Evolutionary conservation across 2,329 filamentous ascomycete genomes (phyloP), one percentile per base, ranked within the genome.

Genomic region (Neoscytalidium dimidiatum): DNA sequence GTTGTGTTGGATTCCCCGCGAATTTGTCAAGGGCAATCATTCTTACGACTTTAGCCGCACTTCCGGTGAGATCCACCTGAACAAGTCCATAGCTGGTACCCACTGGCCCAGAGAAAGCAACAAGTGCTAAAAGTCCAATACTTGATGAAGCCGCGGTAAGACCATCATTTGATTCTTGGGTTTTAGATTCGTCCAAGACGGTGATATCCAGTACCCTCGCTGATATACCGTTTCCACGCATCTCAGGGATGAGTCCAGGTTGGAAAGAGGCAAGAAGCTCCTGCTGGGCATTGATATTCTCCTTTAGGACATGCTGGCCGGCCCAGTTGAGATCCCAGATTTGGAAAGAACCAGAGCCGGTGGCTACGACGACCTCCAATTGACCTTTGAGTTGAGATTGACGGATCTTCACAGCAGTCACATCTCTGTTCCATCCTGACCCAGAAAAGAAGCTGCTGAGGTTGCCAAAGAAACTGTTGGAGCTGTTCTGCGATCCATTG

Each of bases 281-380:
- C 23, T 88, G 86, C 64, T 88, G 86, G 65, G 88, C 82, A 74
- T 96, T 91, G 23, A 89, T 82, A 67, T 94, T 92, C 28, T 85
- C 85, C 52, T 90, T 85, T 53, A 92, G 84, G 48, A 91, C 88
- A 73, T 93, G 89, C 69, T 94, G 92, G 35, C 94, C 94, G 67
- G 91, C 92, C 76, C 94, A 92, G 72, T 94, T 92, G 48, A 97
- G 84, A 73, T 90, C 91, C 95, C 95, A 99, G 7, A 90, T 85
- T 71, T 96, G 90, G 28, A 99, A 80, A 65, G 89, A 86, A 29
- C 91, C 94, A 70, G 90, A 90, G 62, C 88, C 85, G 1, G 93
- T 95, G 14, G 90, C 88, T 41, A 94, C 88, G 52, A 97, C 86
- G 35, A 97, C 84, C 70, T 94, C 92, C 73, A 94, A 89, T 77